A percentile compares a stretch with the other conserved stretches of the same genome.
phyloP scores from a whole-genome alignment of 495 filamentous ascomycete species.

The Neurospora hispaniola region DNA sequence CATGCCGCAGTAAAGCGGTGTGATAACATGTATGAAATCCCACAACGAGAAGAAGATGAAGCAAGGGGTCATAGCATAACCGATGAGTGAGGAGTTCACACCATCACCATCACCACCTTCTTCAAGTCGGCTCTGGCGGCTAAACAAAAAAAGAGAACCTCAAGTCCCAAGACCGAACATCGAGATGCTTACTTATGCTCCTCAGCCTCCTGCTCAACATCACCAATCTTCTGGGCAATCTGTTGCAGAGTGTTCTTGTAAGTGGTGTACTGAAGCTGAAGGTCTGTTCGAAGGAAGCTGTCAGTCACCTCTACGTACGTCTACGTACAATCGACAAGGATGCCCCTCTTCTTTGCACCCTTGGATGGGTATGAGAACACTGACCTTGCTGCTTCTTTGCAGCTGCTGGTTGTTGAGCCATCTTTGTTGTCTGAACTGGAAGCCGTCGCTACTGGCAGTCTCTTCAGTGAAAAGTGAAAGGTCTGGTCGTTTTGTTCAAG shows the following conservation, averaged over 20 bases:
- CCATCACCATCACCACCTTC: not conserved
- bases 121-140: not conserved
- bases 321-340: too few relatives aligned
- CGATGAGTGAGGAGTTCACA: not conserved
- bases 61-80: not conserved
- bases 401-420: conserved; percentile 33
- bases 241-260: conserved; percentile 94
- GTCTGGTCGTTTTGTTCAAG: not conserved
- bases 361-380: too few relatives aligned
- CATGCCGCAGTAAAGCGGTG: not conserved
- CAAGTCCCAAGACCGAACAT: not conserved
- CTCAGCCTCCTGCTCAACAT: conserved; percentile 92
- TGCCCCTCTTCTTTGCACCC: too few relatives aligned
- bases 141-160: not conserved
- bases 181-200: conserved; percentile 77
- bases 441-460: not conserved
- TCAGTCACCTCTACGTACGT: not conserved
- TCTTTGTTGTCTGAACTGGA: conserved; percentile 8
- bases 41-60: not conserved
- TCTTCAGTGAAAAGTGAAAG: not conserved
- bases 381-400: conserved; percentile 74
- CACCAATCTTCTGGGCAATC: conserved; percentile 89
- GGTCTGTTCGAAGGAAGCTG: conserved; percentile 44
- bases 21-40: not conserved
- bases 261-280: conserved; percentile 85